Percentiles rank a stretch among this genome's conserved stretches.
Evolutionary conservation across 2,329 filamentous ascomycete species (phyloP).

Genomic region (Diplodia seriata): DNA sequence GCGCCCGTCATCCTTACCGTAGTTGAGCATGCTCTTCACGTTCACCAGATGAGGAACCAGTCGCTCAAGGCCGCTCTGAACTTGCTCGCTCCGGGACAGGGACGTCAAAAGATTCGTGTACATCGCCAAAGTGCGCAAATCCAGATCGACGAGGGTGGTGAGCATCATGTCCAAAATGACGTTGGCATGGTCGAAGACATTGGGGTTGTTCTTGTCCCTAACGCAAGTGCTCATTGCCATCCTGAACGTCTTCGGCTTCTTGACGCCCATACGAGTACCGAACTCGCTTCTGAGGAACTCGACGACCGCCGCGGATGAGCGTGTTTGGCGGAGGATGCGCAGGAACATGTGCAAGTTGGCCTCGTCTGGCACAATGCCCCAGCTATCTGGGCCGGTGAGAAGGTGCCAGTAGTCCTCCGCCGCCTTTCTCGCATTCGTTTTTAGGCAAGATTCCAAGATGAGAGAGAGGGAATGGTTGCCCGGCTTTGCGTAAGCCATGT

Average conservation of each 20-base stretch:
- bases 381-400: conserved; percentile 62
- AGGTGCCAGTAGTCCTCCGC: conserved; percentile 80
- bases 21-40: conserved; percentile 8
- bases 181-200: conserved; percentile 69
- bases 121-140: conserved; percentile 6
- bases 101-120: neutral
- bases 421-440: conserved; percentile 65
- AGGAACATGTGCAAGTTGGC: conserved; percentile 75
- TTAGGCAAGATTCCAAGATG: conserved; percentile 68
- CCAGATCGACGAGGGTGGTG: conserved; percentile 7
- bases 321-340: conserved; percentile 68
- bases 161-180: conserved; percentile 59
- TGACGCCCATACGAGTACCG: conserved; percentile 26
- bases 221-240: conserved; percentile 77
- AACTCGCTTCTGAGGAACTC: conserved; percentile 62
- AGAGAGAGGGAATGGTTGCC: conserved; percentile 70
- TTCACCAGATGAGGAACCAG: conserved; percentile 10
- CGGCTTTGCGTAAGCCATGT: conserved; percentile 52
- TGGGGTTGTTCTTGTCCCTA: conserved; percentile 77
- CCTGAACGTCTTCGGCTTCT: conserved; percentile 62
- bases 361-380: conserved; percentile 72
- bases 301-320: conserved; percentile 68
- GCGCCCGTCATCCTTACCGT: neutral
- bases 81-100: neutral
- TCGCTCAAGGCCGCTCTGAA: neutral